Conservation (phyloP, 169 alveolate species). For the Eimeria tenella region DNA sequence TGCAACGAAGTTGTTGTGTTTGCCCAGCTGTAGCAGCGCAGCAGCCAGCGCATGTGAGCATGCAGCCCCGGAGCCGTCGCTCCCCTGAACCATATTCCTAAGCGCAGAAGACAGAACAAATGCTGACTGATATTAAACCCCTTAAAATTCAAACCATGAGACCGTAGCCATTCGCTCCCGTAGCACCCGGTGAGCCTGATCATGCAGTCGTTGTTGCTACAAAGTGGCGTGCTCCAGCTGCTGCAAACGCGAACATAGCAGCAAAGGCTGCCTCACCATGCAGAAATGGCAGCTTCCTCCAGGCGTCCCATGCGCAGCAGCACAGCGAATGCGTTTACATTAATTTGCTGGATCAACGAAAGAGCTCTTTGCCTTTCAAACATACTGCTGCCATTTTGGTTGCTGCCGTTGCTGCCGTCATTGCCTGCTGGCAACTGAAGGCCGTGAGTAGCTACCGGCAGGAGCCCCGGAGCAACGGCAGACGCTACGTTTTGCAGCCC, state of each 20-base stretch:
- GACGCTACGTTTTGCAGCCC: conserved; percentile 48
- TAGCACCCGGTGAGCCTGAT: too few species aligned
- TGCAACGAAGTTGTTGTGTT: conserved; percentile 44
- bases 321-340: conserved; percentile 43
- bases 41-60: conserved; percentile 54
- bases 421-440: conserved; percentile 21
- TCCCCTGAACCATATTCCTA: conserved; percentile 59
- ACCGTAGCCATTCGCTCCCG: too few species aligned
- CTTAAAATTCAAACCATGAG: too few species aligned
- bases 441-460: conserved; percentile 61
- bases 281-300: conserved; percentile 60
- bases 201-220: neutral
- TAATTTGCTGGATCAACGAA: conserved; percentile 55
- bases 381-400: conserved; percentile 2
- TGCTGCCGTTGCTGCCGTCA: neutral
- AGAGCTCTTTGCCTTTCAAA: conserved; percentile 39
- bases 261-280: conserved; percentile 54
- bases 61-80: conserved; percentile 69
- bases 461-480: conserved; percentile 64
- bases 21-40: conserved; percentile 56
- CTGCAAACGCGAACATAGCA: neutral
- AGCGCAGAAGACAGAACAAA: neutral
- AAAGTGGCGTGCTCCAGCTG: neutral
- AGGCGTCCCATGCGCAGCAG: conserved; percentile 64
- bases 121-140: too few species aligned